Conservation (phyloP, 192 early-diverging fungal species). For the Entrophospora sp. region DNA sequence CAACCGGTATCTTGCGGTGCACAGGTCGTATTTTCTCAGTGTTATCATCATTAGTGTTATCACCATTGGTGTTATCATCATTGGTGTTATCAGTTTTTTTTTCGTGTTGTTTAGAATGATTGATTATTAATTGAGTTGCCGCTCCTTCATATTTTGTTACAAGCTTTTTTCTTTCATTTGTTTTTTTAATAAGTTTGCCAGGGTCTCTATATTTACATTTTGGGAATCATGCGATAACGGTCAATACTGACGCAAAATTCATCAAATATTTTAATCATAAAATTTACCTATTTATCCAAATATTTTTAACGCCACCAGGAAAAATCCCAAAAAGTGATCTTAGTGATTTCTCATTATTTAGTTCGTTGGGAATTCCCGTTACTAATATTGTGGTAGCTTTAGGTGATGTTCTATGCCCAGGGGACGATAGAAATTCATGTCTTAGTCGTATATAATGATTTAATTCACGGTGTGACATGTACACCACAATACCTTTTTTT, state of each 20-base stretch:
- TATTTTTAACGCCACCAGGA: slow-evolving; percentile 56
- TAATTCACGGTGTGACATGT: slow-evolving; percentile 42
- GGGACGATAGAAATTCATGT: slow-evolving; percentile 50
- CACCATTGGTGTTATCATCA: not conserved
- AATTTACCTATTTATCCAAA: slow-evolving; percentile 53
- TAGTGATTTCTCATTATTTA: slow-evolving; percentile 41
- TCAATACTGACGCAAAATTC: not conserved
- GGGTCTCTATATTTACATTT: slow-evolving; percentile 32
- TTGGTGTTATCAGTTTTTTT: slow-evolving; percentile 13
- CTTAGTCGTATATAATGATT: slow-evolving; percentile 52
- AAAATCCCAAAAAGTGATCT: slow-evolving; percentile 47
- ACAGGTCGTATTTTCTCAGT: slow-evolving; percentile 40
- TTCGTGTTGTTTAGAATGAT: slow-evolving; percentile 15
- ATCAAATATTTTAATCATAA: not conserved
- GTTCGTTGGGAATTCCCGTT: slow-evolving; percentile 55
- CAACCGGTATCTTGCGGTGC: slow-evolving; percentile 36
- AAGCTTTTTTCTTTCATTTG: slow-evolving; percentile 41
- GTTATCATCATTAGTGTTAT: slow-evolving; percentile 16
- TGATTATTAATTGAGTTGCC: too few species aligned
- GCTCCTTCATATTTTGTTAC: slow-evolving; percentile 42
- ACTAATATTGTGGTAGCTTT: slow-evolving; percentile 60
- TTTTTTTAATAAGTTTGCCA: slow-evolving; percentile 35
- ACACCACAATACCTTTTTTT: slow-evolving; percentile 24
- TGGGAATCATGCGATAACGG: not conserved
- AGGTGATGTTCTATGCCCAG: slow-evolving; percentile 35